A percentile compares a stretch with the other conserved stretches of the same genome.
Evolutionary conservation across 2,329 filamentous ascomycete species (phyloP).

Genomic region (Trichophyton equinum): DNA sequence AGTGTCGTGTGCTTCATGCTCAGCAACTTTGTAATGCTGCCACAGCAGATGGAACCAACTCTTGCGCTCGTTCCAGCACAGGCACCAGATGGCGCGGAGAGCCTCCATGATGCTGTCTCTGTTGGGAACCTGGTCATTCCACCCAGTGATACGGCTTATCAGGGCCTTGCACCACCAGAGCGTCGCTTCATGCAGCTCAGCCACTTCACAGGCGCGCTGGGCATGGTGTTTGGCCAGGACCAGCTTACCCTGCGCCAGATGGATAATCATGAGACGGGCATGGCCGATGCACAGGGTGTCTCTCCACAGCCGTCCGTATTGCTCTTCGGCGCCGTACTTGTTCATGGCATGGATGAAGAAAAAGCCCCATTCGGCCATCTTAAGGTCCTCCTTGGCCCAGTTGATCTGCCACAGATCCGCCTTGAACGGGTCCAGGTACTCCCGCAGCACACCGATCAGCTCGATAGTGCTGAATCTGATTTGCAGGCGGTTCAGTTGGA

Average conservation of each 20-base stretch:
- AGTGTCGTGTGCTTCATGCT: background rate
- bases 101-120: background rate
- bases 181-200: background rate
- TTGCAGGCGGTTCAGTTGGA: background rate
- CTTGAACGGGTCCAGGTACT: background rate
- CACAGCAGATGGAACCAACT: conserved; percentile 1
- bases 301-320: background rate
- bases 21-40: background rate
- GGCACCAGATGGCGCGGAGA: background rate
- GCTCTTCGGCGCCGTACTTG: background rate
- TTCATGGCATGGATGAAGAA: background rate
- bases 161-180: conserved; percentile 1
- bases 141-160: background rate
- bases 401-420: background rate
- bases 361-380: conserved; percentile 5
- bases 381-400: background rate
- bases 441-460: background rate
- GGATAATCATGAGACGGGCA: background rate
- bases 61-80: background rate
- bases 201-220: background rate
- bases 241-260: background rate
- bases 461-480: background rate
- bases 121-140: background rate
- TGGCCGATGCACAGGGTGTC: conserved; percentile 6
- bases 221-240: background rate